Percentiles rank a stretch among this genome's conserved stretches.
These are phyloP conservation scores for Hyaloscypha bicolor DNA, from an alignment of 495 filamentous ascomycete species.

Conservation along the genomic window DNA sequence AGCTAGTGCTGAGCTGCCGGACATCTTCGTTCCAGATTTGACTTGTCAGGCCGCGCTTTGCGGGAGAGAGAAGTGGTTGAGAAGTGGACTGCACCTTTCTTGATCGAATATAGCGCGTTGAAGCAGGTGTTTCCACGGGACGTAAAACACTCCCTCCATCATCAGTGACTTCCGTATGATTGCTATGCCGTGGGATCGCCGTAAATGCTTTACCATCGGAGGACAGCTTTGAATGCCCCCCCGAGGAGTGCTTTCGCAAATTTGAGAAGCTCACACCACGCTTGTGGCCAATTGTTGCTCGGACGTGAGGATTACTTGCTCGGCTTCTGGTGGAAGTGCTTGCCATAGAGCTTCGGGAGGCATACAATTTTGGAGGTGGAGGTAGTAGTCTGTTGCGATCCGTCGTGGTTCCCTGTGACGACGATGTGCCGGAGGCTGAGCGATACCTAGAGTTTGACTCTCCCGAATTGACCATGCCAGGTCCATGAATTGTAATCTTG, in stretches of 20 bases:
- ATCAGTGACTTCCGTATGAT: constrained; percentile 29
- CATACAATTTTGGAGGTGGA: constrained; percentile 32
- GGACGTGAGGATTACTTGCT: constrained; percentile 47
- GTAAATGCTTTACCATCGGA: constrained; percentile 19
- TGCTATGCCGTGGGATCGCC: constrained; percentile 25
- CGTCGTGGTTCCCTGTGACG: constrained; percentile 31
- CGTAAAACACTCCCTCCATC: constrained; percentile 23
- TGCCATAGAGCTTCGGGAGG: constrained; percentile 50
- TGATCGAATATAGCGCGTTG: constrained; percentile 32
- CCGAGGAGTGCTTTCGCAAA: constrained; percentile 33
- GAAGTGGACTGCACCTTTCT: constrained; percentile 24
- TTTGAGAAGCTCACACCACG: constrained; percentile 83
- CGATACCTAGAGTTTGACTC: background rate
- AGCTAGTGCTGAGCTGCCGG: constrained; percentile 46
- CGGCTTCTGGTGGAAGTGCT: constrained; percentile 62
- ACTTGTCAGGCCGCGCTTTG: constrained; percentile 21
- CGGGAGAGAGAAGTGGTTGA: constrained; percentile 1
- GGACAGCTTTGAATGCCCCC: constrained; percentile 1
- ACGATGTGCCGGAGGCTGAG: constrained; percentile 9
- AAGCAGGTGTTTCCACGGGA: constrained; percentile 4
- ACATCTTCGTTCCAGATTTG: constrained; percentile 50
- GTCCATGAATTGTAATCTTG: constrained; percentile 69
- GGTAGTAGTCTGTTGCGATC: constrained; percentile 31
- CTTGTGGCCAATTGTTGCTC: constrained; percentile 65
- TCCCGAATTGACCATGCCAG: constrained; percentile 19